Conservation (phyloP, 2,329 filamentous ascomycete species). For the Dactylonectria estremocensis region DNA sequence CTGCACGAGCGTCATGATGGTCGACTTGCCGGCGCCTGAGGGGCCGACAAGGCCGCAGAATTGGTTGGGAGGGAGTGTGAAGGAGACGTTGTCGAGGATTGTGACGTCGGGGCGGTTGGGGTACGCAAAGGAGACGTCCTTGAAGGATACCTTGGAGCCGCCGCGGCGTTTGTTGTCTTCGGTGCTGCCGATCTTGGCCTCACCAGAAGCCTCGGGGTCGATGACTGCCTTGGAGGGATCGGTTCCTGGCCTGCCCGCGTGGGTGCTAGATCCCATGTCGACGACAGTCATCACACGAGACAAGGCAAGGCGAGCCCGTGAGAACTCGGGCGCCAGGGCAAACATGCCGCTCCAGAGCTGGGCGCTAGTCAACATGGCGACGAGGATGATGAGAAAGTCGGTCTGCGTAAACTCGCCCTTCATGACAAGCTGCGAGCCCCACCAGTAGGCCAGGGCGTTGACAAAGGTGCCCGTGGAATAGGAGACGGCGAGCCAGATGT, state of each 20-base stretch:
- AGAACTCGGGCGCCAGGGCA: constrained; percentile 80
- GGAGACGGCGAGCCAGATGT: constrained; percentile 72
- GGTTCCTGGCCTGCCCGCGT: constrained; percentile 31
- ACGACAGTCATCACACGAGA: constrained; percentile 69
- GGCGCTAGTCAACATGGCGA: constrained; percentile 79
- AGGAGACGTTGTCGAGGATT: constrained; percentile 70
- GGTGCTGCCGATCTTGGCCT: constrained; percentile 42
- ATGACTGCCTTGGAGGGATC: constrained; percentile 37
- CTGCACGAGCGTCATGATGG: constrained; percentile 71
- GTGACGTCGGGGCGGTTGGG: constrained; percentile 71
- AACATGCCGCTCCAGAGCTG: constrained; percentile 83
- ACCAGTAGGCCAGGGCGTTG: constrained; percentile 85
- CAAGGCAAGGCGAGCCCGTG: constrained; percentile 74
- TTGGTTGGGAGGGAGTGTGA: constrained; percentile 70
- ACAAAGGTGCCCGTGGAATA: constrained; percentile 76
- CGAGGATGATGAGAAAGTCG: constrained; percentile 81
- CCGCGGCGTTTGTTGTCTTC: constrained; percentile 36
- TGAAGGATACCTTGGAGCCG: constrained; percentile 68
- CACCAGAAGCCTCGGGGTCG: constrained; percentile 57
- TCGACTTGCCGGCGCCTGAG: constrained; percentile 77
- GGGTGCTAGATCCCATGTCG: constrained; percentile 56
- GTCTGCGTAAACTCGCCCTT: constrained; percentile 74
- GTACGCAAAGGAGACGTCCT: constrained; percentile 75
- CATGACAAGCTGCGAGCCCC: constrained; percentile 80
- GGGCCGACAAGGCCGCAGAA: constrained; percentile 77